Evolutionary conservation across 2,329 filamentous ascomycete species (phyloP).

Genomic region (Venturia aucupariae): DNA sequence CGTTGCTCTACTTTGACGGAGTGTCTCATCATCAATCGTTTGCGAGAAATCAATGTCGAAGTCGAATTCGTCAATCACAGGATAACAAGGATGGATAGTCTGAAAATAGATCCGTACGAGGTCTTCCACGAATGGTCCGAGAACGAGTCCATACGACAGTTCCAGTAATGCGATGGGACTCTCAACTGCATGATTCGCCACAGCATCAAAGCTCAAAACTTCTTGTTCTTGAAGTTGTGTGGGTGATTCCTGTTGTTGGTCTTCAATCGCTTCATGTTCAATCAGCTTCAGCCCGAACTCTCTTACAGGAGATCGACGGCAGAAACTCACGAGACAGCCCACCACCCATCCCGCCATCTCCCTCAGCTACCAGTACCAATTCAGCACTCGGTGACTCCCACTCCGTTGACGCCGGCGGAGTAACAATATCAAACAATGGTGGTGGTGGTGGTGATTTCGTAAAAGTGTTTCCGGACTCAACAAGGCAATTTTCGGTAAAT

Average conservation of each 20-base stretch:
- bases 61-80: conserved; percentile 13
- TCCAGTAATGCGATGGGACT: conserved; percentile 10
- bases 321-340: background rate
- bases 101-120: conserved; percentile 6
- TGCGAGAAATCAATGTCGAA: conserved; percentile 4
- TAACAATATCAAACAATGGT: background rate
- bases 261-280: background rate
- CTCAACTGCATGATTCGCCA: background rate
- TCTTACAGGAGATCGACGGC: too few relatives aligned
- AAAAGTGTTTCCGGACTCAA: background rate
- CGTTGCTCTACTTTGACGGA: conserved; percentile 9
- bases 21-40: background rate
- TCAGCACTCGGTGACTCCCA: conserved; percentile 2
- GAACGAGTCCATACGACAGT: conserved; percentile 1
- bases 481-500: background rate
- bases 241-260: background rate
- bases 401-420: background rate
- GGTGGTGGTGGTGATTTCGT: background rate
- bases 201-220: background rate
- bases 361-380: background rate
- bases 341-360: background rate
- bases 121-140: conserved; percentile 12
- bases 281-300: background rate
- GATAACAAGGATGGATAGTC: conserved; percentile 12
- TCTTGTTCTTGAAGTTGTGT: background rate